Evolutionary conservation across 2,329 filamentous ascomycete genomes (phyloP).

Genomic region (Fusarium falciforme): DNA sequence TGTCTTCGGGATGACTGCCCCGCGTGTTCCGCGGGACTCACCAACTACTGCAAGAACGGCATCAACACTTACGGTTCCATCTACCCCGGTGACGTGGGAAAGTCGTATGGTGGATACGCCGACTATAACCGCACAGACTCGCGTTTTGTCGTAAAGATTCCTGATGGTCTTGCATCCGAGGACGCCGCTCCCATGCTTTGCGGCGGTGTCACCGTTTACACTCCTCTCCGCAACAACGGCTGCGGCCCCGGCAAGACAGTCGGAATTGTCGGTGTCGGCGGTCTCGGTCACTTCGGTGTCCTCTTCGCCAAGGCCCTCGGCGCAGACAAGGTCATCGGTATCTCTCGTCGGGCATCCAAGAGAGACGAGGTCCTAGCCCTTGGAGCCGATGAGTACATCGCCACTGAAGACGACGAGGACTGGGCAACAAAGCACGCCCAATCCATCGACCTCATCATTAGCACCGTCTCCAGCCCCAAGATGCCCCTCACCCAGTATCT

Average conservation of each 20-base stretch:
- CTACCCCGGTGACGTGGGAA: slow-evolving; percentile 58
- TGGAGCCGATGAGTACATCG: slow-evolving; percentile 63
- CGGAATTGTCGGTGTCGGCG: slow-evolving; percentile 74
- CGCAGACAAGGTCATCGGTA: slow-evolving; percentile 68
- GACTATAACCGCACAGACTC: slow-evolving; percentile 47
- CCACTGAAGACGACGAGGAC: slow-evolving; percentile 58
- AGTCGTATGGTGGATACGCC: slow-evolving; percentile 60
- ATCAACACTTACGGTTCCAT: slow-evolving; percentile 64
- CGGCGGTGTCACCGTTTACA: slow-evolving; percentile 74
- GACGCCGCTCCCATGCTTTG: slow-evolving; percentile 73
- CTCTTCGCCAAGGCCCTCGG: slow-evolving; percentile 75
- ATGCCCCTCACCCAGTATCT: slow-evolving; percentile 75
- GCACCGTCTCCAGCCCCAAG: slow-evolving; percentile 61
- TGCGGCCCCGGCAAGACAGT: slow-evolving; percentile 74
- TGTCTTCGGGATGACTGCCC: slow-evolving; percentile 59
- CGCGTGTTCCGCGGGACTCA: slow-evolving; percentile 54
- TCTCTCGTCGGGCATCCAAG: slow-evolving; percentile 65
- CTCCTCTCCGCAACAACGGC: slow-evolving; percentile 70
- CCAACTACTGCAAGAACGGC: slow-evolving; percentile 54
- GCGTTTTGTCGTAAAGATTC: slow-evolving; percentile 62
- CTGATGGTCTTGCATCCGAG: slow-evolving; percentile 53
- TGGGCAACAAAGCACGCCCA: slow-evolving; percentile 64
- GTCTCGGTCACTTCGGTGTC: slow-evolving; percentile 75
- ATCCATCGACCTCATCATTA: slow-evolving; percentile 68
- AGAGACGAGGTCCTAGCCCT: slow-evolving; percentile 64